Conservation (phyloP, 1,139 yeast species). For the Nakaseomyces sp. region DNA sequence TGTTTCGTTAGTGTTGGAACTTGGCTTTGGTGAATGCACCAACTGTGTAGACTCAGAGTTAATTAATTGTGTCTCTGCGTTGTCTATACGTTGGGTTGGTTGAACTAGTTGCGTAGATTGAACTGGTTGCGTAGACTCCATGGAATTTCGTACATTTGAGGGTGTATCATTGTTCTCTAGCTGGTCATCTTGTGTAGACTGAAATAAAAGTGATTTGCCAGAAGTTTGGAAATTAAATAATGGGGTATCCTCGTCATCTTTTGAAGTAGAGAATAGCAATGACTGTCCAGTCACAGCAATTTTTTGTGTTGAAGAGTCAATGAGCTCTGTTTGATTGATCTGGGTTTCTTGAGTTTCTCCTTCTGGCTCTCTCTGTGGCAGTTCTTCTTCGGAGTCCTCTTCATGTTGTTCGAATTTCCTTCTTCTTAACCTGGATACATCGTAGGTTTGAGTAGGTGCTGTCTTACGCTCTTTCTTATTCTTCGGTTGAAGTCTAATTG, state of each 20-base stretch:
- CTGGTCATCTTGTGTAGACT: background rate
- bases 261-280: background rate
- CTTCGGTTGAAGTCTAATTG: background rate
- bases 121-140: background rate
- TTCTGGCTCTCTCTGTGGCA: constrained; percentile 4
- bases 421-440: constrained; percentile 1
- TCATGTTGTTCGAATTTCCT: constrained; percentile 9
- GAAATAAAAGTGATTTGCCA: background rate
- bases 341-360: constrained; percentile 5
- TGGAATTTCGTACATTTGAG: background rate
- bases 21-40: no score
- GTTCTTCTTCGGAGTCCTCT: constrained; percentile 7
- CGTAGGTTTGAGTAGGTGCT: background rate
- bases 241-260: background rate
- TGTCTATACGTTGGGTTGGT: no score
- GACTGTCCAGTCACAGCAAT: background rate
- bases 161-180: background rate
- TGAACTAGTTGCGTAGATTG: background rate
- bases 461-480: background rate
- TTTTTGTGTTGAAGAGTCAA: background rate
- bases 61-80: no score
- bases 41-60: no score
- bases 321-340: background rate
- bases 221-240: background rate
- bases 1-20: background rate